Conservation (phyloP, 768 basidiomycete species). For the Tulasnella sp. region DNA sequence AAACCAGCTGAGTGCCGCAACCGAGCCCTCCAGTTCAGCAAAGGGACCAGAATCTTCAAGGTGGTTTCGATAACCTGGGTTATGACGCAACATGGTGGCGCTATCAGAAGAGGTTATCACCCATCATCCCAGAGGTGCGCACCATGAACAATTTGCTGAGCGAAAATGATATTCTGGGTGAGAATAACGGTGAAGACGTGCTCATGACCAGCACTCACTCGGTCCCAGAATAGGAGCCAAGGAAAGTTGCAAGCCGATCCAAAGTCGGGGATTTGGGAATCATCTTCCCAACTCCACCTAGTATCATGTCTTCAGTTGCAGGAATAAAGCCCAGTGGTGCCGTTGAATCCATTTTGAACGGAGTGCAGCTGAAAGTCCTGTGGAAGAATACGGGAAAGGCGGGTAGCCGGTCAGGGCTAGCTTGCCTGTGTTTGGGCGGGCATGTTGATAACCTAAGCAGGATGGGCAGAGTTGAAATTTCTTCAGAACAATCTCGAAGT, state of each 20-base stretch:
- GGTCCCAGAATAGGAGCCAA: conserved; percentile 82
- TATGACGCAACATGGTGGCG: neutral
- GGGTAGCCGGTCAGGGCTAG: conserved; percentile 12
- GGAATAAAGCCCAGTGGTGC: conserved; percentile 4
- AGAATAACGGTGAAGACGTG: neutral
- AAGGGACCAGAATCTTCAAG: conserved; percentile 63
- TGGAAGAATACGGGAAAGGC: conserved; percentile 11
- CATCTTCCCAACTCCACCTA: conserved; percentile 46
- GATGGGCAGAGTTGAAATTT: conserved; percentile 16
- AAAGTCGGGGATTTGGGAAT: conserved; percentile 60
- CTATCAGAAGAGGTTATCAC: neutral
- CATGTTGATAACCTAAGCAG: neutral
- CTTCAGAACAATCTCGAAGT: conserved; percentile 52
- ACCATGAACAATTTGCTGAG: conserved; percentile 14
- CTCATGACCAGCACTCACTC: conserved; percentile 53
- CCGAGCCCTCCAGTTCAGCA: conserved; percentile 62
- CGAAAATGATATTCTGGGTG: neutral
- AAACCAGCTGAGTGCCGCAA: conserved; percentile 64
- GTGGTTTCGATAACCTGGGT: conserved; percentile 67
- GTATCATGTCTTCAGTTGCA: conserved; percentile 53
- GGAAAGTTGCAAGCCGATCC: conserved; percentile 67
- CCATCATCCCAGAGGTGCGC: neutral
- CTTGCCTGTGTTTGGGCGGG: conserved; percentile 8
- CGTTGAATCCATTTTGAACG: neutral
- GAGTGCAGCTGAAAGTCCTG: neutral